These are phyloP conservation scores for Zygosaccharomyces sapae DNA, from an alignment of 1,139 yeast genomes.

Conservation along the genomic window DNA sequence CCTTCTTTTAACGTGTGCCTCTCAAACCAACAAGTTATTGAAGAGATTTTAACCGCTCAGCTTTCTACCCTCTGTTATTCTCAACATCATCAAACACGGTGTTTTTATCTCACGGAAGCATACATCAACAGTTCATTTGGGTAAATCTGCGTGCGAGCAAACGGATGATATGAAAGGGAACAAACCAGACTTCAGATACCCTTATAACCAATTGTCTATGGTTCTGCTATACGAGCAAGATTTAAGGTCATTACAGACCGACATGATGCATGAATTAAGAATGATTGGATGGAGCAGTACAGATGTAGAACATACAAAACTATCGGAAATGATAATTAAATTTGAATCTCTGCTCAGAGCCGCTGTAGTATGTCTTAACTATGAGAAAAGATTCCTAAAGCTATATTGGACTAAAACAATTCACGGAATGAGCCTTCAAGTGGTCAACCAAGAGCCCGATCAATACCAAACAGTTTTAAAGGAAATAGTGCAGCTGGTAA, in stretches of 20 bases:
- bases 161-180: not conserved
- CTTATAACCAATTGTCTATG: not conserved
- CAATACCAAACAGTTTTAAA: slow-evolving; percentile 10
- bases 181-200: not conserved
- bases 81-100: not conserved
- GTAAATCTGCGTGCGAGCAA: not conserved
- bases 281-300: not conserved
- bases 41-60: slow-evolving; percentile 3
- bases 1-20: too few relatives aligned
- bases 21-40: too few relatives aligned
- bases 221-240: slow-evolving; percentile 2
- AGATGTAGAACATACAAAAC: slow-evolving; percentile 1
- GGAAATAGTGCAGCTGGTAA: slow-evolving; percentile 12
- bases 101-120: too few relatives aligned
- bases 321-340: slow-evolving; percentile 12
- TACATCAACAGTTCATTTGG: not conserved
- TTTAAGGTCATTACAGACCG: slow-evolving; percentile 3
- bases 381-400: slow-evolving; percentile 15
- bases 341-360: slow-evolving; percentile 20
- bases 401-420: slow-evolving; percentile 16
- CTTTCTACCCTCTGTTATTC: not conserved
- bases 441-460: slow-evolving; percentile 13
- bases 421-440: slow-evolving; percentile 10
- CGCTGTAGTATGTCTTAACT: slow-evolving; percentile 17
- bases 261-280: slow-evolving; percentile 3